Evolutionary conservation across 2,329 filamentous ascomycete species (phyloP), one percentile per base, ranked within the genome.

Genomic region (Aspergillus sp.): DNA sequence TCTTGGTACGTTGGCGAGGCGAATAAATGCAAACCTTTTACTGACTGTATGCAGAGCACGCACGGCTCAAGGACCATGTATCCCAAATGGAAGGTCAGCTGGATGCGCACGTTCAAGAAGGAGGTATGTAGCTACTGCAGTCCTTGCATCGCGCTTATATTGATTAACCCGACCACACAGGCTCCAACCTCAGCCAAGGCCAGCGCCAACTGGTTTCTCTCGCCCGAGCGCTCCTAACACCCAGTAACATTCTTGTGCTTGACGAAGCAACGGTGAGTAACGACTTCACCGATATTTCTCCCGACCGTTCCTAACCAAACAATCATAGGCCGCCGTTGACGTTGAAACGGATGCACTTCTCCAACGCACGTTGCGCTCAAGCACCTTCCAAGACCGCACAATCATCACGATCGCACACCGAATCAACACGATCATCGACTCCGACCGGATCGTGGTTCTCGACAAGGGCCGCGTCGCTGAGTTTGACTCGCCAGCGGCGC

Each of bases 361-460:
- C 56, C 86, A 88, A 72, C 81, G 82, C 36, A 88, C 85, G 18
- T 72, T 88, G 48, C 81, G 85, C 56, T 85, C 82, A 69, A 83
- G 76, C 66, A 81, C 86, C 73, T 99, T 99, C 78, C 83, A 88
- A 60, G 91, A 97, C 75, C 87, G 91, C 53, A 99, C 95, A 38
- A 98, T 99, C 75, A 96, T 99, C 75, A 99, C 95, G 1, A 96
- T 99, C 68, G 95, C 95, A 24, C 95, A 99, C 79, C 88, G 95
- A 55, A 96, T 99, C 79, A 98, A 98, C 78, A 99, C 95, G 11
- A 98, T 99, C 68, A 83, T 99, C 13, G 86, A 89, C 68, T 86
- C 83, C 60, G 93, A 99, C 77, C 86, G 93, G 50, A 95, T 99
- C 61, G 88, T 99, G 36, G 95, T 99, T 49, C 84, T 99, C 5